A percentile compares a stretch with the other conserved stretches of the same genome.
phyloP scores from a whole-genome alignment of 129 eudicot species.

The Scalesia atractyloides region DNA sequence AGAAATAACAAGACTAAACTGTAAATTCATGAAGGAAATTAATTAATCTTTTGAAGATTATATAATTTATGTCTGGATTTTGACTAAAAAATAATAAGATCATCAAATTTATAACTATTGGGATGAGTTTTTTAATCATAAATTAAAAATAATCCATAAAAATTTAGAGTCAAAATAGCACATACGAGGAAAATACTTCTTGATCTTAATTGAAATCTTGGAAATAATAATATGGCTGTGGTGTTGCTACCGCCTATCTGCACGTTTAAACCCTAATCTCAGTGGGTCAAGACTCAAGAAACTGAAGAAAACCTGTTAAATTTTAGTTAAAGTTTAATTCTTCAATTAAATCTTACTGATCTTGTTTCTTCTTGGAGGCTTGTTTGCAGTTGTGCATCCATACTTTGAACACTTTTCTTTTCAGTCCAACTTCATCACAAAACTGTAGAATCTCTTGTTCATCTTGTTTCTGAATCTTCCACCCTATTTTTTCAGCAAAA shows the following conservation, averaged over 20 bases:
- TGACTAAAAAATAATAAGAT: slow-evolving; percentile 1
- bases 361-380: slow-evolving; percentile 74
- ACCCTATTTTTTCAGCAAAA: slow-evolving; percentile 64
- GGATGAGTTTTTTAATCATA: slow-evolving; percentile 6
- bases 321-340: neutral
- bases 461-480: slow-evolving; percentile 84
- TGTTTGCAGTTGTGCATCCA: slow-evolving; percentile 93
- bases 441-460: slow-evolving; percentile 62
- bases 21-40: slow-evolving; percentile 9
- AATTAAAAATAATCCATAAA: slow-evolving; percentile 1
- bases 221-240: slow-evolving; percentile 1
- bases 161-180: slow-evolving; percentile 17
- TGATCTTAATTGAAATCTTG: slow-evolving; percentile 14
- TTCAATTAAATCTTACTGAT: slow-evolving; percentile 25
- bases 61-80: neutral
- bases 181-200: neutral
- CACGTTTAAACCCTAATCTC: slow-evolving; percentile 15
- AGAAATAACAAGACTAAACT: slow-evolving; percentile 4
- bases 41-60: neutral
- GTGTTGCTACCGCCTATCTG: neutral
- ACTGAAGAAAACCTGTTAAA: neutral
- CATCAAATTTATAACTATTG: neutral
- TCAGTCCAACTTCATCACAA: slow-evolving; percentile 60
- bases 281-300: slow-evolving; percentile 15
- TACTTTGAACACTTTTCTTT: slow-evolving; percentile 76